These are phyloP conservation scores for Arctium lappa DNA, from an alignment of 129 eudicot genomes.

Conservation along the genomic window DNA sequence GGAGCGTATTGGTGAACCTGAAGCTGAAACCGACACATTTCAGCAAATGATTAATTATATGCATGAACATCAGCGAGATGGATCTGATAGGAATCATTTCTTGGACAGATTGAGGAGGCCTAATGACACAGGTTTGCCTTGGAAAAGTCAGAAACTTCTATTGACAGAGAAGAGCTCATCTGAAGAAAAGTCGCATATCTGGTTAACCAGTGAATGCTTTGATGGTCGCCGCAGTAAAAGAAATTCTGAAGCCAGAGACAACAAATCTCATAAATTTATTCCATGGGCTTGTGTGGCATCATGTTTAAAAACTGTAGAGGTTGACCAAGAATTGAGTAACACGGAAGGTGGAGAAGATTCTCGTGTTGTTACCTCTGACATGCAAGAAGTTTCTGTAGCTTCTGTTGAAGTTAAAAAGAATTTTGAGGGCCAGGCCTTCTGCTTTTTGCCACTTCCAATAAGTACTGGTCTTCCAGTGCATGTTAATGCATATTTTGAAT, in stretches of 20 bases:
- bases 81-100: conserved; percentile 51
- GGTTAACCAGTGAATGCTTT: conserved; percentile 93
- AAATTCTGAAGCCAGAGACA: conserved; percentile 36
- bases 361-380: conserved; percentile 16
- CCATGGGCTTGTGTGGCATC: conserved; percentile 98
- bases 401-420: conserved; percentile 29
- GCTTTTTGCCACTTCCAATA: conserved; percentile 93
- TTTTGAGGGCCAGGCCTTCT: conserved; percentile 93
- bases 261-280: conserved; percentile 51
- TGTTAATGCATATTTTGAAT: conserved; percentile 89
- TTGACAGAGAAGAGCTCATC: conserved; percentile 61
- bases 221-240: conserved; percentile 48
- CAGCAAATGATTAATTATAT: conserved; percentile 55
- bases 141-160: conserved; percentile 77
- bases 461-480: conserved; percentile 93
- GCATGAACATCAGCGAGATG: conserved; percentile 53
- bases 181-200: conserved; percentile 54
- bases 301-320: conserved; percentile 41
- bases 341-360: conserved; percentile 23
- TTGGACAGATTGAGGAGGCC: conserved; percentile 59
- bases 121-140: conserved; percentile 51
- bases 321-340: conserved; percentile 24
- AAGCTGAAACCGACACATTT: conserved; percentile 44
- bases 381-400: conserved; percentile 25
- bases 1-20: conserved; percentile 55